Evolutionary conservation across 2,329 filamentous ascomycete genomes (phyloP), one percentile per base, ranked within the genome.

Genomic region (Cadophora gregata): DNA sequence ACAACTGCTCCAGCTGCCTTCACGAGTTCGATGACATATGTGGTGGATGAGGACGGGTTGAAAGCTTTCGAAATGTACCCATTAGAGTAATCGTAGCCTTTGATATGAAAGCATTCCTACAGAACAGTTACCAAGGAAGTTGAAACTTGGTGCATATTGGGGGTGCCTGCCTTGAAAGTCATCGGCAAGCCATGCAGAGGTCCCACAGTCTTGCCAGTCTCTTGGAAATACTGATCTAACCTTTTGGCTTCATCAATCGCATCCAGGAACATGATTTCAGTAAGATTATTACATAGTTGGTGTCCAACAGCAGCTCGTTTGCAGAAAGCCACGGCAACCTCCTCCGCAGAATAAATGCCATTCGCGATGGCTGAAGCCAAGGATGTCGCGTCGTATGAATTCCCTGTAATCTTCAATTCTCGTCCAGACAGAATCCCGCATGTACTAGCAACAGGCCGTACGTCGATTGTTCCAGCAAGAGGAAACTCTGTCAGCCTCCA

Each of bases 41-140:
- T 85, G 78, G 56, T 67, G 27, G 45, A 64, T 0, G 78, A 67
- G 42, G 84, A 81, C 7, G 88, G 88, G 73, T 93, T 90, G 63
- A 87, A 86, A 0, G 88, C 85, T 68, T 91, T 86, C 62, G 83
- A 81, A 29, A 91, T 92, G 79, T 93, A 96, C 1, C 92, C 93
- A 1, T 97, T 90, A 8, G 87, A 90, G 21, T 87, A 88, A 77
- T 97, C 93, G 73, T 93, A 96, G 8, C 92, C 93, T 66, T 87
- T 89, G 14, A 97, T 90, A 24, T 90, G 85, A 67, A 97, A 86
- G 1, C 86, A 87, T 70, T 89, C 93, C 77, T 97, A 31, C 14
- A n/a, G 5, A 14, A 1, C 8, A 25, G 6, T 50, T 36, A 16
- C 19, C 16, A 24, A 29, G 31, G 64, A 16, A 67, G 29, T 25